These are phyloP conservation scores for Nadsonia fulvescens DNA, from an alignment of 805 yeast genomes.

Conservation along the genomic window DNA sequence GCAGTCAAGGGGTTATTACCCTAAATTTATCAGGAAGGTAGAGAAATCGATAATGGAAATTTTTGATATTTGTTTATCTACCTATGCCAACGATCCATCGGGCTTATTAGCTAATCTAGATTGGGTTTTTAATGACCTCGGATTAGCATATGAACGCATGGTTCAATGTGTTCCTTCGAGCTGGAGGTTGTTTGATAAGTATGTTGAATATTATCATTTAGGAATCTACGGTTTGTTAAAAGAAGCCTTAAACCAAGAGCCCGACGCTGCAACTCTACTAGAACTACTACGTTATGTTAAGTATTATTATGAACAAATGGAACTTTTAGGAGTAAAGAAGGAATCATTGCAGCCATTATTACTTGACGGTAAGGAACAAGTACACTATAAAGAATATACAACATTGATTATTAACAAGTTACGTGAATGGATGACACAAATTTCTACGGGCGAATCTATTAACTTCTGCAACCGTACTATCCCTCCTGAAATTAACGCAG, in stretches of 20 bases:
- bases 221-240: constrained; percentile 47
- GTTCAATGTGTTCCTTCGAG: constrained; percentile 42
- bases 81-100: constrained; percentile 30
- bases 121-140: constrained; percentile 72
- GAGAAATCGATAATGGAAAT: constrained; percentile 45
- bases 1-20: constrained; percentile 38
- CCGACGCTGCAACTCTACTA: constrained; percentile 61
- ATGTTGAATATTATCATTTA: constrained; percentile 48
- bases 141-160: constrained; percentile 43
- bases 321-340: constrained; percentile 31
- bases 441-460: constrained; percentile 45
- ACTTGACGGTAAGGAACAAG: constrained; percentile 56
- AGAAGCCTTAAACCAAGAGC: constrained; percentile 45
- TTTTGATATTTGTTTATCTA: constrained; percentile 45
- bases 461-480: constrained; percentile 44
- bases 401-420: constrained; percentile 53
- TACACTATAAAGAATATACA: constrained; percentile 62
- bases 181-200: constrained; percentile 55
- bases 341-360: constrained; percentile 33
- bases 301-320: constrained; percentile 38
- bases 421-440: constrained; percentile 66
- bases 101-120: constrained; percentile 50
- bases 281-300: constrained; percentile 63
- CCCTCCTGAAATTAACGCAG: constrained; percentile 60
- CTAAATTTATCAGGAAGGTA: constrained; percentile 40